Conservation (phyloP, 345 rosid species). For the Aethionema arabicum region DNA sequence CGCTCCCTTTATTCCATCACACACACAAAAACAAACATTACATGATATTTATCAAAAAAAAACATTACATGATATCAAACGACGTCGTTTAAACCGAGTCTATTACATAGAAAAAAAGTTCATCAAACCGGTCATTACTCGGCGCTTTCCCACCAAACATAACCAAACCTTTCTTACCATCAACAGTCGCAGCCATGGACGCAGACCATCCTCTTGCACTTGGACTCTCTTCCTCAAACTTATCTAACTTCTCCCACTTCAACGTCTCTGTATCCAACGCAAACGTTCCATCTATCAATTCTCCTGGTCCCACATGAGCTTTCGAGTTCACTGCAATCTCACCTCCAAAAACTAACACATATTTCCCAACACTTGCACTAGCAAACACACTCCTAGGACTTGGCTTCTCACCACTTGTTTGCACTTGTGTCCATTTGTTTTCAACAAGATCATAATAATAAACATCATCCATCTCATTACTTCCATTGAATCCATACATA, state of each 20-base stretch:
- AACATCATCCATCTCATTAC: background rate
- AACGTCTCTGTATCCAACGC: background rate
- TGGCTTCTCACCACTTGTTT: constrained; percentile 1
- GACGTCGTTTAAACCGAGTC: too few species aligned
- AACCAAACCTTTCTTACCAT: background rate
- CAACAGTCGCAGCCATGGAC: background rate
- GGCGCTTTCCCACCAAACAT: constrained; percentile 1
- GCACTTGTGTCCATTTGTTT: background rate
- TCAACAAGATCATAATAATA: too few species aligned
- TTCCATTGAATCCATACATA: background rate
- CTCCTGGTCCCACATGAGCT: background rate
- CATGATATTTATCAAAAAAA: too few species aligned
- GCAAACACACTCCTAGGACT: background rate
- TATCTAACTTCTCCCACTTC: background rate
- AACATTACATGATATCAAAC: too few species aligned
- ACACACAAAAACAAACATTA: too few species aligned
- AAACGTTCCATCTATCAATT: background rate
- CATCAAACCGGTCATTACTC: background rate
- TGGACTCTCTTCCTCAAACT: background rate
- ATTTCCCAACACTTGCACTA: background rate
- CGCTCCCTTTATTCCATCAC: too few species aligned
- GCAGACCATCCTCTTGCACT: constrained; percentile 5
- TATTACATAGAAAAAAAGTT: background rate
- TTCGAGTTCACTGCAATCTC: background rate
- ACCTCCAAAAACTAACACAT: background rate